Conservation (phyloP, 805 yeast genomes). For the Metschnikowia shivogae region DNA sequence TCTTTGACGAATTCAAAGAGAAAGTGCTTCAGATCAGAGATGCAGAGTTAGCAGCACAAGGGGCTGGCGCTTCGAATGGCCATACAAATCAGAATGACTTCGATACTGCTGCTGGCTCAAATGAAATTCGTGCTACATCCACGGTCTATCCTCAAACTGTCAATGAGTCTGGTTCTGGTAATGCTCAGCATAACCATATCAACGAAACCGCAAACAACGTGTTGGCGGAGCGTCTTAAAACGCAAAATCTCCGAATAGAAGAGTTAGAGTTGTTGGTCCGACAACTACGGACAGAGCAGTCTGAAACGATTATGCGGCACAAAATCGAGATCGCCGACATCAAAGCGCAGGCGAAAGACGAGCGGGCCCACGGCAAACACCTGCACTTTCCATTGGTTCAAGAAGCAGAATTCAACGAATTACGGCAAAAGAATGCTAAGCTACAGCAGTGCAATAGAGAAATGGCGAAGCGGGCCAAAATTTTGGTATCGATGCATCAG, state of each 20-base stretch:
- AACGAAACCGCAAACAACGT: not conserved
- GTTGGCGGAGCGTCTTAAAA: slow-evolving; percentile 9
- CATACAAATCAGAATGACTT: not conserved
- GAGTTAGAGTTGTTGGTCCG: slow-evolving; percentile 12
- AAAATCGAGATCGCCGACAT: not conserved
- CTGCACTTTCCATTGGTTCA: not conserved
- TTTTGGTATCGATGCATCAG: slow-evolving; percentile 6
- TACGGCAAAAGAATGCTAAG: slow-evolving; percentile 4
- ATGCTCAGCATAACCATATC: not conserved
- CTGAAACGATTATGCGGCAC: not conserved
- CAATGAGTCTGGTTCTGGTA: not conserved
- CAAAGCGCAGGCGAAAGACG: not conserved
- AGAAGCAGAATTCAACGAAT: slow-evolving; percentile 2
- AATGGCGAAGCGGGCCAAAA: slow-evolving; percentile 7
- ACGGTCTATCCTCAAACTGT: no score
- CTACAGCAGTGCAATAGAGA: slow-evolving; percentile 7
- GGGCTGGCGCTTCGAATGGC: not conserved
- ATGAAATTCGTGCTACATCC: no score
- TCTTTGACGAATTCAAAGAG: slow-evolving; percentile 20
- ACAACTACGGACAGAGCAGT: slow-evolving; percentile 7
- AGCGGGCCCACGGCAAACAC: no score
- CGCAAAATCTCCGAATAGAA: slow-evolving; percentile 12
- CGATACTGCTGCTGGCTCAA: no score
- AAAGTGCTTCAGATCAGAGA: slow-evolving; percentile 14
- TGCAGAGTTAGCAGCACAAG: not conserved